Base-by-base conservation (phyloP, 768 basidiomycete genomes). In the Epithele typhae region DNA sequence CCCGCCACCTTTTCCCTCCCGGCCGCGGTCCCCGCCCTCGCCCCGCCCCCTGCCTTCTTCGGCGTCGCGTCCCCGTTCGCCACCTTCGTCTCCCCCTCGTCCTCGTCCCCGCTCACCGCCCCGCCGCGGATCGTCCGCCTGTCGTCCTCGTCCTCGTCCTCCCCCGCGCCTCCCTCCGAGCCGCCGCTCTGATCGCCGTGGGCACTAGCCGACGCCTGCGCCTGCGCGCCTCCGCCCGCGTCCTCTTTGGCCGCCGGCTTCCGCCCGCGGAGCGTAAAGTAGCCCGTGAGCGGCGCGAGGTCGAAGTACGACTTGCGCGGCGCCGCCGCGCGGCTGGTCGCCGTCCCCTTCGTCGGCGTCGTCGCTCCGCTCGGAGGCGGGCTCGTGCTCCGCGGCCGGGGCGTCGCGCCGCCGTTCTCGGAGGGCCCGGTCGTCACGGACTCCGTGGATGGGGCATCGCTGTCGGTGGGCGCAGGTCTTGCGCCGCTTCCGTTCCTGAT, bases 211-310 rank as follows among this genome's bases (percentile, higher is more conserved):
- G 46, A 42, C 19, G 50, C 42, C 21, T 56, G 36, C 35, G 46
- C 52, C 19, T 50, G 54, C 23, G 47, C 52, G 19, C 50, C 57
- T 17, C 45, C 51, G 4, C 56, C 61, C 5, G 45, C 30, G 57
- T 48, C 37, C 55, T 45, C 43, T 54, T 57, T 5, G 35, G 17
- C 81, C 77, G 24, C 81, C 75, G 60, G 27, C 27, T 84, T 76
- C 40, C 83, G 78, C 18, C 74, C 69, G 30, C 84, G 77, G 44
- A 82, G 68, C 59, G 85, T 44, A 78, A 33, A 75, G 60, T 86
- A 79, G 23, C 77, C 81, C 37, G 83, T 71, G 32, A 87, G 73
- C 5, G 83, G 79, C 39, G 77, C 74, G 52, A 85, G 74, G 53
- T 72, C 78, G 55, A 82, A 75, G 68, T 81, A 80, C 27, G 60